A percentile compares a stretch with the other conserved stretches of the same genome.
Conservation (phyloP, 2,329 filamentous ascomycete species). For the Metarhizium guizhouense region DNA sequence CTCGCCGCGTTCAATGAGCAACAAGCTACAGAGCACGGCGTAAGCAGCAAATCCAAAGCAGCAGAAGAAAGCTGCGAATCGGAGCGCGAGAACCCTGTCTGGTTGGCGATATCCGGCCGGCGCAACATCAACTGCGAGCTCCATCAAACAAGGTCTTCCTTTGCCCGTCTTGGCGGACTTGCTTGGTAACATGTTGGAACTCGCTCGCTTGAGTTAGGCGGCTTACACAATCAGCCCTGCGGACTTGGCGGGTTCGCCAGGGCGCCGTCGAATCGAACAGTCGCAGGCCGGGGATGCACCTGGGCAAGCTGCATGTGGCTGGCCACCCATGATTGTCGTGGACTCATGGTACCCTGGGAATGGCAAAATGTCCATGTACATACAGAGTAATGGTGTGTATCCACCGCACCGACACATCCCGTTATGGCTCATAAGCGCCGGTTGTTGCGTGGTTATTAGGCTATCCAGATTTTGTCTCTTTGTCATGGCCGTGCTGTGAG, state of each 20-base stretch:
- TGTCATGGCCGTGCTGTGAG: background rate
- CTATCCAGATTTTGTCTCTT: background rate
- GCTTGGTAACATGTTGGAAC: no score
- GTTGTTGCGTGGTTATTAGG: background rate
- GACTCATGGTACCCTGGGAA: background rate
- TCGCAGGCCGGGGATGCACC: background rate
- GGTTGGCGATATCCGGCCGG: no score
- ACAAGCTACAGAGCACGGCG: no score
- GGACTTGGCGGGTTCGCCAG: background rate
- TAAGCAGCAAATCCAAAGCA: no score
- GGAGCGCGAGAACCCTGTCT: no score
- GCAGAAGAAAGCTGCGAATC: no score
- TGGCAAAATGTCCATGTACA: background rate
- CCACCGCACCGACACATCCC: background rate
- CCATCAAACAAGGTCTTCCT: no score
- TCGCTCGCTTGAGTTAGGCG: no score
- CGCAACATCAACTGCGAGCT: no score
- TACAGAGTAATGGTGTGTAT: background rate
- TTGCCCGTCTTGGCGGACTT: no score
- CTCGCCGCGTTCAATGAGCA: no score
- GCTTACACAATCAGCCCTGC: background rate
- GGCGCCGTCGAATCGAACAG: background rate
- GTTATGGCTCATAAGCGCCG: background rate
- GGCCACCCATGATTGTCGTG: background rate
- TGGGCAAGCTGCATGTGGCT: no score